Evolutionary conservation across 805 yeast species (phyloP), one percentile per base, ranked within the genome.

Genomic region (Saccharomyces mikatae): DNA sequence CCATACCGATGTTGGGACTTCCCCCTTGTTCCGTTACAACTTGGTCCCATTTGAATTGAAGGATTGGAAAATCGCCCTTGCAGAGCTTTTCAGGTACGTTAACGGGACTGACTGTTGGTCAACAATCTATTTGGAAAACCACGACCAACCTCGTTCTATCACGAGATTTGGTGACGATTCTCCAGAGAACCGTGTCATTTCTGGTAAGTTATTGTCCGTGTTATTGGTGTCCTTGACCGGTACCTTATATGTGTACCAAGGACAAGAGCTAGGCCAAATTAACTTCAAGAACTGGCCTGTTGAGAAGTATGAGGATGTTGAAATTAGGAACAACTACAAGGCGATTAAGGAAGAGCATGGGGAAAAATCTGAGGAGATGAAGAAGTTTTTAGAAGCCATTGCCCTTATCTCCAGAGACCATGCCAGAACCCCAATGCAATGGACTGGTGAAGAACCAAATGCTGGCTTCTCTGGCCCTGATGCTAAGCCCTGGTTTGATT

Each of bases 41-140:
- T 30, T 49, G 22, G 52, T 22, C 8, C 52, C 52, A 13, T 32
- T n/a, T 58, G 61, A 53, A n/a, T 66, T 77, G 59, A 59, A 65
- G 9, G 77, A 76, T 17, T 71, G 75, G 62, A 79, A 79, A 60
- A 62, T 70, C 29, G 75, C 78, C 8, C 60, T 77, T 46, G 55
- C 63, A 47, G 65, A 56, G 22, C 71, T 71, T 61, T 65, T 71
- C 54, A 64, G 62, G 6, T 76, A 76, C 81, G 71, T 75, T 56
- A 75, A 76, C 49, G 77, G 71, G 21, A 74, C 80, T 17, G 84
- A 80, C 58, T 81, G 80, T n/a, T 81, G 86, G 84, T 66, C 80
- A 32, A 78, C 84, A 13, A 73, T 75, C 21, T 80, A 76, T 66
- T 63, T 76, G 56, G 86, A 81, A 65, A 81, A 81, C 63, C 85